These are phyloP conservation scores for Cetradonia linearis DNA, from an alignment of 495 filamentous ascomycete genomes.

Conservation along the genomic window DNA sequence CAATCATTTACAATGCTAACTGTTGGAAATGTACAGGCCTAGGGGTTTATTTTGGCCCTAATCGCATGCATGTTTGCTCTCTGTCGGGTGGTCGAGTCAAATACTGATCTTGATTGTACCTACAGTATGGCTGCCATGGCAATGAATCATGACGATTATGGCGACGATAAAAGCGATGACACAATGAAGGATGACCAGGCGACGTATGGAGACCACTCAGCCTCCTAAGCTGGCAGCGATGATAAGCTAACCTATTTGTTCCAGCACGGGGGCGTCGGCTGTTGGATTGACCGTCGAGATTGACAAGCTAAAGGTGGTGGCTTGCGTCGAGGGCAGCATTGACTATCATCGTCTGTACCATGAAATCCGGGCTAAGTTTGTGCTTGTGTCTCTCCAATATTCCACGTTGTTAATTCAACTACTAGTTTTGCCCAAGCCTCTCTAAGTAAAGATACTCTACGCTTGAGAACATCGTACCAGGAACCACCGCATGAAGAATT, in stretches of 20 bases:
- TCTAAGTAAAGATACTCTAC: neutral
- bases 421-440: neutral
- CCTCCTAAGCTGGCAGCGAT: neutral
- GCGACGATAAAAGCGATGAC: neutral
- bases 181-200: neutral
- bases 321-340: neutral
- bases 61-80: neutral
- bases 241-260: neutral
- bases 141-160: neutral
- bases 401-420: neutral
- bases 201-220: neutral
- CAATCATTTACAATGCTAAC: neutral
- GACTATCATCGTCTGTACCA: neutral
- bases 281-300: neutral
- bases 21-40: neutral
- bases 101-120: neutral
- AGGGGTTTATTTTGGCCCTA: neutral
- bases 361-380: neutral
- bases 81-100: neutral
- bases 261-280: neutral
- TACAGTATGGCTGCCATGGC: neutral
- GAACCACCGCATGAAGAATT: neutral
- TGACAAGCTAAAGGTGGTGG: neutral
- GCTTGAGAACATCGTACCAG: too few relatives aligned
- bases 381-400: neutral